phyloP scores from a whole-genome alignment of 2,329 filamentous ascomycete species.

The Scopulariopsis brevicaulis region DNA sequence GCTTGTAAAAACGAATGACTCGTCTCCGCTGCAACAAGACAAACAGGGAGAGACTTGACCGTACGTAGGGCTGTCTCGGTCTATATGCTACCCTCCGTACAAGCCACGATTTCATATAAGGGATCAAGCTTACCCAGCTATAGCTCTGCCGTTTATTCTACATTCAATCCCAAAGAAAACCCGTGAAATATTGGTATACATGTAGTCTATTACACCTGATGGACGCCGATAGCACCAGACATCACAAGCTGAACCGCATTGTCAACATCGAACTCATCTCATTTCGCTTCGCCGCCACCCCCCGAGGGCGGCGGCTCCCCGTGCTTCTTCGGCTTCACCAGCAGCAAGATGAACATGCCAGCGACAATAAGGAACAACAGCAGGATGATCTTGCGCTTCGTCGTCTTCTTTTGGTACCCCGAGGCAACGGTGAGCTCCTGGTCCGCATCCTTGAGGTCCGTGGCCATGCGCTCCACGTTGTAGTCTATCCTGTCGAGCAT shows the following conservation, averaged over 20 bases:
- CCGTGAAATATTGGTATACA: not conserved
- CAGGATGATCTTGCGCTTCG: conserved; percentile 87
- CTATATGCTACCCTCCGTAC: too few species aligned
- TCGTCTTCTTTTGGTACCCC: conserved; percentile 77
- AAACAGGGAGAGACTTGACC: too few species aligned
- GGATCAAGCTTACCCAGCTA: too few species aligned
- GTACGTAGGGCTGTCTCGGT: too few species aligned
- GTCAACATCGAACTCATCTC: not conserved
- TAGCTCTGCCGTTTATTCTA: too few species aligned
- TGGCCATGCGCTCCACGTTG: conserved; percentile 92
- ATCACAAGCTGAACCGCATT: not conserved
- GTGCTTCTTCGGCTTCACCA: conserved; percentile 62
- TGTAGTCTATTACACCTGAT: not conserved
- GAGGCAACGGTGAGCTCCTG: conserved; percentile 84
- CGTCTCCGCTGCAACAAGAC: too few species aligned
- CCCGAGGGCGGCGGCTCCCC: not conserved
- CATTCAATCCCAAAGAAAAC: not conserved
- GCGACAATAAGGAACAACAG: conserved; percentile 75
- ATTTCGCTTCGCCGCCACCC: not conserved
- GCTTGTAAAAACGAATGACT: too few species aligned
- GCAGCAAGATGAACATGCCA: conserved; percentile 73
- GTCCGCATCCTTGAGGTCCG: conserved; percentile 83
- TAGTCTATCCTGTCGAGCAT: conserved; percentile 94
- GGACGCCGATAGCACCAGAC: not conserved
- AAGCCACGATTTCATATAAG: too few species aligned